Percentiles rank a stretch among this genome's conserved stretches.
Conservation (phyloP, 2,329 filamentous ascomycete genomes). For the Colletotrichum paranaense region DNA sequence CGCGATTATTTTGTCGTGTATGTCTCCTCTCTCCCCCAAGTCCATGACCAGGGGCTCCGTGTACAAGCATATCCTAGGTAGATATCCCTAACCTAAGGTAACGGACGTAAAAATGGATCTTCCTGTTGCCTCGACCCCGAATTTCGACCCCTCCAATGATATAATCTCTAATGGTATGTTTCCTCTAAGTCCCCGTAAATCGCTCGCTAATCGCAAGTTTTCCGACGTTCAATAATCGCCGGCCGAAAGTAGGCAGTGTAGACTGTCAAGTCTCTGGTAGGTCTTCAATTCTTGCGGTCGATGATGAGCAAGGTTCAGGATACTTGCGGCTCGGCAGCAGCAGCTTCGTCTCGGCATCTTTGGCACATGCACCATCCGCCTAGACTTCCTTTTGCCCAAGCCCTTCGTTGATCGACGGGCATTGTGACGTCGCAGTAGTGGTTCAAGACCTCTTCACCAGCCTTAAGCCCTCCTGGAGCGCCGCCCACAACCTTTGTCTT, state of each 20-base stretch:
- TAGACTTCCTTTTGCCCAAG: constrained; percentile 89
- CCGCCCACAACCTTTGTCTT: constrained; percentile 66
- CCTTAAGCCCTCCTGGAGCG: constrained; percentile 71
- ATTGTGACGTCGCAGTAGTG: constrained; percentile 93
- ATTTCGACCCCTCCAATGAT: not conserved
- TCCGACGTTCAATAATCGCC: not conserved
- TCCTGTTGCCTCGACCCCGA: constrained; percentile 3
- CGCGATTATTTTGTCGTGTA: constrained; percentile 28
- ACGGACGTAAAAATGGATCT: not conserved
- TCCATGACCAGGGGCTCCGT: not conserved
- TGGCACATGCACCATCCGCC: constrained; percentile 90
- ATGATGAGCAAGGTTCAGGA: not conserved
- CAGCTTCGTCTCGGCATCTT: constrained; percentile 80
- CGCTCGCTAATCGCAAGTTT: constrained; percentile 16
- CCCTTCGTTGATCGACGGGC: constrained; percentile 81
- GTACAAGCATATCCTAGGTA: constrained; percentile 13
- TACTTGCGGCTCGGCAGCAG: not conserved
- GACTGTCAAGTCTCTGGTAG: not conserved
- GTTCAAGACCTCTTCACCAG: constrained; percentile 87
- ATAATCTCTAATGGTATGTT: constrained; percentile 19
- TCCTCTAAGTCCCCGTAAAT: constrained; percentile 17
- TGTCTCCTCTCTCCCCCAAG: constrained; percentile 1
- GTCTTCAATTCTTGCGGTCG: not conserved
- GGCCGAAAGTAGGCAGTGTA: not conserved
- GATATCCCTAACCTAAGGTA: not conserved